Evolutionary conservation across 2,329 filamentous ascomycete species (phyloP), one percentile per base, ranked within the genome.

Genomic region (Cyphellophora attinorum): DNA sequence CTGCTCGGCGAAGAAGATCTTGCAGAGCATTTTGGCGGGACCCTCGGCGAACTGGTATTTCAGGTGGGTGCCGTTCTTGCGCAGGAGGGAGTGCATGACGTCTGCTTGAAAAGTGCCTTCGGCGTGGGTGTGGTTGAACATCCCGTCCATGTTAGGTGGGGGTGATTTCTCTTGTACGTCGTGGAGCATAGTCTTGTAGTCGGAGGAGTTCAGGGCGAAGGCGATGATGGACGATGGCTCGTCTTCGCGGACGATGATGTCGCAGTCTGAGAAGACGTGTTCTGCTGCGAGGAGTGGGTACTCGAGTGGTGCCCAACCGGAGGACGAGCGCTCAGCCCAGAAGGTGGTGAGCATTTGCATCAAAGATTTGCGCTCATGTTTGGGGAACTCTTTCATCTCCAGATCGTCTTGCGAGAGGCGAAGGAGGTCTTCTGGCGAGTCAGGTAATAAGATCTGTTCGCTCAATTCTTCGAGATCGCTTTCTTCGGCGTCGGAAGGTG

Each of bases 1-100:
- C 44, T 95, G 91, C 57, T 96, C 91, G 0, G 91, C 91, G 51
- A 93, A 98, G 59, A 98, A 96, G 30, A 98, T 91, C 60, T 98
- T 98, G 67, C 93, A 96, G 32, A 89, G 81, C 74, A 95, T 93
- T 51, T 82, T 85, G 3, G 93, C 89, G n/a, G 83, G 79, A 0
- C 89, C 86, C 55, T 95, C 88, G 17, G 81, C 80, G 60, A 96
- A 98, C 40, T 93, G 85, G 55, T 95, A 98, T 54, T 93, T 93
- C 47, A 95, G 77, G 57, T 98, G 91, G 1, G 85, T 94, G 23
- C 89, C 88, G 1, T 85, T 93, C 18, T 80, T 74, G 43, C 85
- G 77, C 19, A 94, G 68, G 16, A 98, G 67, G 23, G 85, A 91
- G 44, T 82, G 80, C 57, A 98, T 88, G 6, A 96, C 74, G 33